These are phyloP conservation scores for Mediolabrus comicus DNA, from an alignment of 108 stramenopile species.

Conservation along the genomic window DNA sequence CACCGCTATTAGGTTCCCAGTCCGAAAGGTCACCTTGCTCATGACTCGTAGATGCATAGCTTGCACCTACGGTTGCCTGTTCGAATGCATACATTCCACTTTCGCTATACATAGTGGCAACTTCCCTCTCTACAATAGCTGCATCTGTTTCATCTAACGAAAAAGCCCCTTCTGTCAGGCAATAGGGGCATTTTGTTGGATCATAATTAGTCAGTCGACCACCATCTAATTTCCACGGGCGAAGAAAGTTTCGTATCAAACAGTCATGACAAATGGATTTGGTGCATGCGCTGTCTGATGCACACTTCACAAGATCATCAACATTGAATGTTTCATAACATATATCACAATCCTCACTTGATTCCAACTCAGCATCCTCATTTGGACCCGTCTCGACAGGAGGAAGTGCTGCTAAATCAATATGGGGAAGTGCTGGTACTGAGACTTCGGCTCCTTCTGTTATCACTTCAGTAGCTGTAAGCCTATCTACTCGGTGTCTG, in stretches of 20 bases:
- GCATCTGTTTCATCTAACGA: neutral
- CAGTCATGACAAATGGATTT: neutral
- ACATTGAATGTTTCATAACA: neutral
- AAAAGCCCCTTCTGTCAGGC: neutral
- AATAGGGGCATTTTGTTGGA: neutral
- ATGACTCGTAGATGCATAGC: neutral
- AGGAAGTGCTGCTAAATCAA: no score
- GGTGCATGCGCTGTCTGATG: neutral
- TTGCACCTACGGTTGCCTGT: neutral
- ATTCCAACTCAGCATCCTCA: no score
- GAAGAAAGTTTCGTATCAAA: neutral
- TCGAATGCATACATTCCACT: no score
- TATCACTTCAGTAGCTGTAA: no score
- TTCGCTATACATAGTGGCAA: neutral
- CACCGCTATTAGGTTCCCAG: no score
- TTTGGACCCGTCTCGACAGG: no score
- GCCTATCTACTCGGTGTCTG: neutral
- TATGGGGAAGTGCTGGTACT: neutral
- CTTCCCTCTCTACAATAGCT: neutral
- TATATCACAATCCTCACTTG: neutral
- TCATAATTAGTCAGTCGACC: neutral
- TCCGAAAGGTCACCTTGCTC: neutral
- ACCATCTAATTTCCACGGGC: neutral
- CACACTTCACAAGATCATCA: neutral
- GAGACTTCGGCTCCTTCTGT: neutral